These are phyloP conservation scores for Didymella segeticola DNA, from an alignment of 2,329 filamentous ascomycete species.

Conservation along the genomic window DNA sequence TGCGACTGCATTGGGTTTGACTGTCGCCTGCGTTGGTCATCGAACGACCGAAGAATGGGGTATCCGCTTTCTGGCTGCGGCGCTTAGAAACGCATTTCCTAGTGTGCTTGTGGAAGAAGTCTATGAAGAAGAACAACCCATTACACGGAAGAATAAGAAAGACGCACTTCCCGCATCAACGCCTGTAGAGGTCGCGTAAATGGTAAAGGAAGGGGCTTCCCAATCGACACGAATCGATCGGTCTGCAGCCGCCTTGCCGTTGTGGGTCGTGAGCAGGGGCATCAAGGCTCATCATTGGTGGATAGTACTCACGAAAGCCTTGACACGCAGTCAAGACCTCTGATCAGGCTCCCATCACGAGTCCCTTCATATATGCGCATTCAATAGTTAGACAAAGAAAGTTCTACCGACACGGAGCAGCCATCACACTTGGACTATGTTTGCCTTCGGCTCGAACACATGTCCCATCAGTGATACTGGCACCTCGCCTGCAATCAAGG, in stretches of 20 bases:
- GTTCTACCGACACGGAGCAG: too few species aligned
- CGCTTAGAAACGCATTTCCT: slow-evolving; percentile 41
- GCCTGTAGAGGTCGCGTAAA: neutral
- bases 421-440: too few species aligned
- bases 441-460: too few species aligned
- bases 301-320: too few species aligned
- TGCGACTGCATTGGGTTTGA: slow-evolving; percentile 41
- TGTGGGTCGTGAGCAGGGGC: neutral
- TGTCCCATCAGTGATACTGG: too few species aligned
- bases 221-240: neutral
- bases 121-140: slow-evolving; percentile 43
- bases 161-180: neutral
- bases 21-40: slow-evolving; percentile 50
- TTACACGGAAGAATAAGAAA: neutral
- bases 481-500: too few species aligned
- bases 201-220: neutral
- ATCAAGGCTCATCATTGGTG: too few species aligned
- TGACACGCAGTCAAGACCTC: too few species aligned
- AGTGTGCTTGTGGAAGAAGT: slow-evolving; percentile 42
- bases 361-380: too few species aligned
- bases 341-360: too few species aligned
- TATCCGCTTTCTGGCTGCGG: slow-evolving; percentile 42
- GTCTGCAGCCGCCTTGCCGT: neutral
- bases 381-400: too few species aligned
- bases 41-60: slow-evolving; percentile 50